These are phyloP conservation scores for Synura sp. DNA, from an alignment of 352 stramenopile species.

Conservation along the genomic window DNA sequence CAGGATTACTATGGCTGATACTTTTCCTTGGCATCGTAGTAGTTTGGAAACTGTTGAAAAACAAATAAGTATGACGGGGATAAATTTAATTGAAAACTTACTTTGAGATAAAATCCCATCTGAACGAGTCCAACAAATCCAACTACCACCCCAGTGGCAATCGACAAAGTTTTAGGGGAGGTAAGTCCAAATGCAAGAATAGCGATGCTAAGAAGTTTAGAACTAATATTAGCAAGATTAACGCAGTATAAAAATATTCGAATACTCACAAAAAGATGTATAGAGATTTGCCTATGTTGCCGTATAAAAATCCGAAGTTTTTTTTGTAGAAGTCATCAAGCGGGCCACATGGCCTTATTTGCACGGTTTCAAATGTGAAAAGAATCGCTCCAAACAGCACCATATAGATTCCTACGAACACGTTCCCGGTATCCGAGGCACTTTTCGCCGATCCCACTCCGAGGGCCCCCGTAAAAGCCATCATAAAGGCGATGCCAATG, in stretches of 20 bases:
- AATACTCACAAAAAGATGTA: constrained; percentile 14
- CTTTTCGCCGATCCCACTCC: not conserved
- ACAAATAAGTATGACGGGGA: not conserved
- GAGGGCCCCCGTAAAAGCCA: constrained; percentile 8
- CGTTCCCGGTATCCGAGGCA: not conserved
- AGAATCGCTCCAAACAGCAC: constrained; percentile 3
- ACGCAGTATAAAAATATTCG: not conserved
- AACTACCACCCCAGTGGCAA: not conserved
- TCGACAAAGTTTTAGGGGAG: not conserved
- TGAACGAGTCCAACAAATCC: not conserved
- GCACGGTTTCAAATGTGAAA: not conserved
- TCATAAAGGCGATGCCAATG: not conserved
- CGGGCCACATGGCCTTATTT: not conserved
- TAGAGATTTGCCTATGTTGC: not conserved
- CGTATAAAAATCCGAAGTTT: constrained; percentile 36
- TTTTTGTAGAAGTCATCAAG: not conserved
- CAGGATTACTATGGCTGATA: not conserved
- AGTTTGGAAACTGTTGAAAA: not conserved
- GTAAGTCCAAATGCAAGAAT: not conserved
- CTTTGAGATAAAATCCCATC: not conserved
- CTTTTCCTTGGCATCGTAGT: constrained; percentile 19
- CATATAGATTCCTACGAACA: constrained; percentile 31
- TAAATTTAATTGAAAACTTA: not conserved
- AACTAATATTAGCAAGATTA: not conserved
- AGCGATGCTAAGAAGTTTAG: not conserved